Conservation (phyloP, 768 basidiomycete species). For the Calocera cornea region DNA sequence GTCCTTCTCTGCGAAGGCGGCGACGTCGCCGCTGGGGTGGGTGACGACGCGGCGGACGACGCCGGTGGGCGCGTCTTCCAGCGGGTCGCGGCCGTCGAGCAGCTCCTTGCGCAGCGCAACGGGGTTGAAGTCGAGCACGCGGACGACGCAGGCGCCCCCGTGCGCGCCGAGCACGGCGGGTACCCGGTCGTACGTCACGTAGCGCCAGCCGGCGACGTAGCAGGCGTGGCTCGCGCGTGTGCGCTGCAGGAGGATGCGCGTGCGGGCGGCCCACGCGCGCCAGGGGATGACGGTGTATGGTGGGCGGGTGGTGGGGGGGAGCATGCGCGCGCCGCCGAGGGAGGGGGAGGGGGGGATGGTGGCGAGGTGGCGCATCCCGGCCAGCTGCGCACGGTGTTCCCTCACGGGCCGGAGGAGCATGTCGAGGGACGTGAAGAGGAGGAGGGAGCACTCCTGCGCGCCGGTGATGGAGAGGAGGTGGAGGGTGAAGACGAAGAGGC, state of each 20-base stretch:
- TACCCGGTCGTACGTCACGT: neutral
- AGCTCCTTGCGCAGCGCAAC: neutral
- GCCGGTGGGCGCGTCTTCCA: neutral
- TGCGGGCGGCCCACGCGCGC: neutral
- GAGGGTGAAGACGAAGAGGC: no score
- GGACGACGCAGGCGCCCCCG: neutral
- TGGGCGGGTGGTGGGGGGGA: neutral
- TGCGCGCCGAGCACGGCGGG: neutral
- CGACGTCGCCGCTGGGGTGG: neutral
- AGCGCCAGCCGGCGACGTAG: neutral
- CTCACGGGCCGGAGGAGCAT: no score
- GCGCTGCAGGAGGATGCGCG: neutral
- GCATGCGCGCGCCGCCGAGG: neutral
- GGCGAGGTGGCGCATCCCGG: no score
- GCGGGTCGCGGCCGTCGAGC: neutral
- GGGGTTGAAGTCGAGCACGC: neutral
- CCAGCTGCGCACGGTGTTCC: no score
- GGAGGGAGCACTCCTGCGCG: no score
- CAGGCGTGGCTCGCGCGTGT: neutral
- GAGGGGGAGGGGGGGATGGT: neutral
- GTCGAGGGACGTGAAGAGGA: no score
- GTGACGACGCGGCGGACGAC: neutral
- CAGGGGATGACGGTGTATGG: neutral
- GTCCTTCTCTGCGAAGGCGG: neutral
- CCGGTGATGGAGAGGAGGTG: no score